These are phyloP conservation scores for Bipolaris gigantea DNA, from an alignment of 2,329 filamentous ascomycete genomes.

Conservation along the genomic window DNA sequence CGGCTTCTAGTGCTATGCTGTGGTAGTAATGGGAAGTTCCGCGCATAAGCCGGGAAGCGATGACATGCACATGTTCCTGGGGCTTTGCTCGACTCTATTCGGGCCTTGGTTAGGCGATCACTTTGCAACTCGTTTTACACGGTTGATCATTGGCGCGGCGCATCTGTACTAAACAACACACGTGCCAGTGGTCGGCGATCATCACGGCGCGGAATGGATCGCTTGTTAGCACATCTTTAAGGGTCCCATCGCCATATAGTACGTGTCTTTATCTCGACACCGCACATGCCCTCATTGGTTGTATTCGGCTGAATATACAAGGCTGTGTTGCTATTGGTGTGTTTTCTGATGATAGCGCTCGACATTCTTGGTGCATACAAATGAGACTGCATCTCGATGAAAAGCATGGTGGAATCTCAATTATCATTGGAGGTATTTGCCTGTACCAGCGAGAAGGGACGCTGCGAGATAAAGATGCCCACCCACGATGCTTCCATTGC, in stretches of 20 bases:
- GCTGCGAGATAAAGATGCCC: neutral
- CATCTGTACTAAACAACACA: neutral
- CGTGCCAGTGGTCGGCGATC: conserved; percentile 4
- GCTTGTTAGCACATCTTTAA: neutral
- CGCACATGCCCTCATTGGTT: neutral
- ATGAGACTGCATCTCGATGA: neutral
- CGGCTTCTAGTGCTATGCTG: conserved; percentile 5
- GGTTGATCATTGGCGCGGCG: conserved; percentile 5
- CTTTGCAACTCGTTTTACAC: conserved; percentile 3
- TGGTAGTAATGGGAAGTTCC: neutral
- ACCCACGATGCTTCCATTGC: neutral
- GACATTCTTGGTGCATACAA: neutral
- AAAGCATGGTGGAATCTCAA: too few species aligned
- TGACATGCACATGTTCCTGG: neutral
- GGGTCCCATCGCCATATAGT: neutral
- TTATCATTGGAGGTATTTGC: neutral
- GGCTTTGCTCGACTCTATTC: neutral
- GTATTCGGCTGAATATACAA: neutral
- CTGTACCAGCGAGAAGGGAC: neutral
- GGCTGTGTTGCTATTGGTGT: neutral
- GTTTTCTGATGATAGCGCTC: neutral
- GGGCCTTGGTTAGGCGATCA: conserved; percentile 2
- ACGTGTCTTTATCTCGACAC: neutral
- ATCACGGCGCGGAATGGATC: neutral
- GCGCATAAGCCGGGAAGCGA: neutral